Evolutionary conservation across 768 basidiomycete species (phyloP).

Genomic region (Russula sp.): DNA sequence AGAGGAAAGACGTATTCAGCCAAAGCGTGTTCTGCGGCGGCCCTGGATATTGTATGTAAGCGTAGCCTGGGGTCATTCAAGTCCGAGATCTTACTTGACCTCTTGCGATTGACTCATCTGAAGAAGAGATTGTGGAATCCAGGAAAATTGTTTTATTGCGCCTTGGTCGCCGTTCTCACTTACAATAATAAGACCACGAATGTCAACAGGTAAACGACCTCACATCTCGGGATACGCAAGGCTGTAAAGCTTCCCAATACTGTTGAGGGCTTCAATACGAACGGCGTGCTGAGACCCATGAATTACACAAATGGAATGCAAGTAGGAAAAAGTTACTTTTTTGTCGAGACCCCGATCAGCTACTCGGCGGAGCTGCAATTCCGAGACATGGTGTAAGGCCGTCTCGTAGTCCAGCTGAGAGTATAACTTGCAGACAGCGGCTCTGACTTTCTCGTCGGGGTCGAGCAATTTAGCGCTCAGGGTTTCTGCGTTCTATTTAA

Average conservation of each 20-base stretch:
- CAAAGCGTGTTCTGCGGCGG: conserved; percentile 59
- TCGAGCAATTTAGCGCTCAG: conserved; percentile 66
- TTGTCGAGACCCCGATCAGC: conserved; percentile 77
- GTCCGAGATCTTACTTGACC: conserved; percentile 42
- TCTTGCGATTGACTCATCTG: conserved; percentile 48
- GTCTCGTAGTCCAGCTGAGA: conserved; percentile 87
- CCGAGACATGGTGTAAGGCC: conserved; percentile 72
- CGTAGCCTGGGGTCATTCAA: neutral
- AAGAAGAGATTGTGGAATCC: conserved; percentile 83
- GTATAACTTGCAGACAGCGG: conserved; percentile 77
- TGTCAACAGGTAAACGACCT: neutral
- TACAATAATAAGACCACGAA: neutral
- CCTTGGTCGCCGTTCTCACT: conserved; percentile 77
- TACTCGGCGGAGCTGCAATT: conserved; percentile 53
- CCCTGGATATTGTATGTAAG: conserved; percentile 32
- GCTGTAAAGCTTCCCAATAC: conserved; percentile 71
- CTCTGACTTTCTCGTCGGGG: conserved; percentile 87
- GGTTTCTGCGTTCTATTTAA: conserved; percentile 38
- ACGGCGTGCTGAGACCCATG: conserved; percentile 43
- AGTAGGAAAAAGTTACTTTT: conserved; percentile 48
- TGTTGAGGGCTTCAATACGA: conserved; percentile 69
- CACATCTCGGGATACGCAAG: conserved; percentile 89
- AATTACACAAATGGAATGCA: neutral
- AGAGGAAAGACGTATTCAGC: conserved; percentile 79
- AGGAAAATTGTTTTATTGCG: conserved; percentile 76